These are phyloP conservation scores for Pichia sp. DNA, from an alignment of 1,139 yeast genomes.

Conservation along the genomic window DNA sequence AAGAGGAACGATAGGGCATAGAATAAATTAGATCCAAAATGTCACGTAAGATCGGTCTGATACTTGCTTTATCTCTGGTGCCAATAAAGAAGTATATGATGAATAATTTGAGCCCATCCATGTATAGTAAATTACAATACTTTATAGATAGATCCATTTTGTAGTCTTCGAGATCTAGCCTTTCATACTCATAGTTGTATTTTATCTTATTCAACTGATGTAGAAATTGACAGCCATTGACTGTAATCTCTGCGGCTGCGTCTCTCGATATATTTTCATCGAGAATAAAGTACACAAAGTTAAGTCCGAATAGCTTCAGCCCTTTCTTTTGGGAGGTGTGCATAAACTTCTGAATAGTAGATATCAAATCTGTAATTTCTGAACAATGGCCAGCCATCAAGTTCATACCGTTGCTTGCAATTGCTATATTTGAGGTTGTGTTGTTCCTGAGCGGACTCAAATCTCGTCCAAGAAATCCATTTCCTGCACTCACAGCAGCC, in stretches of 20 bases:
- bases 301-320: conserved; percentile 16
- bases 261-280: background rate
- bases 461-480: conserved; percentile 12
- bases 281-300: conserved; percentile 13
- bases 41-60: conserved; percentile 8
- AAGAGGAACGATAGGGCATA: conserved; percentile 18
- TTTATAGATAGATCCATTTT: conserved; percentile 19
- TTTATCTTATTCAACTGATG: conserved; percentile 1
- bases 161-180: conserved; percentile 15
- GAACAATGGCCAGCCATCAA: conserved; percentile 16
- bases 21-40: conserved; percentile 16
- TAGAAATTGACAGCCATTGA: conserved; percentile 11
- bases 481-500: conserved; percentile 14
- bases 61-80: background rate
- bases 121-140: conserved; percentile 14
- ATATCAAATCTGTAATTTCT: conserved; percentile 5
- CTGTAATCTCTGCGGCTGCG: conserved; percentile 3
- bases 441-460: background rate
- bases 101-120: conserved; percentile 14
- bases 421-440: conserved; percentile 3
- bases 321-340: conserved; percentile 6
- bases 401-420: conserved; percentile 15
- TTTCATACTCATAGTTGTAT: conserved; percentile 1
- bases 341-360: conserved; percentile 7
- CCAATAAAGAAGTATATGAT: conserved; percentile 17